These are phyloP conservation scores for Mycogone perniciosa DNA, from an alignment of 2,329 filamentous ascomycete species.

Conservation along the genomic window DNA sequence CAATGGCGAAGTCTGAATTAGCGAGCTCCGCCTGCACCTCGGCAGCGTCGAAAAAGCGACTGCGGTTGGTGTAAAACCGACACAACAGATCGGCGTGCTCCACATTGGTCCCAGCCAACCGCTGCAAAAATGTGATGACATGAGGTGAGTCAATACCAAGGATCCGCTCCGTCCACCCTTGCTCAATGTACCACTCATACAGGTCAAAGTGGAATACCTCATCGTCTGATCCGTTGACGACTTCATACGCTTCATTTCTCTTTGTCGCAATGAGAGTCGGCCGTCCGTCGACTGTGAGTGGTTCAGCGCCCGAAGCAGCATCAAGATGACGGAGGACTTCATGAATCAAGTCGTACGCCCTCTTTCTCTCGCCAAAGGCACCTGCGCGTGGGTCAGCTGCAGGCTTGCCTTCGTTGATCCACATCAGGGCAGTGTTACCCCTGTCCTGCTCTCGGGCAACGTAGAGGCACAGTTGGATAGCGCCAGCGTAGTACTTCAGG, in stretches of 20 bases:
- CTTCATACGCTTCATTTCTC: constrained; percentile 79
- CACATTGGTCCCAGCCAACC: constrained; percentile 64
- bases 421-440: constrained; percentile 75
- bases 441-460: constrained; percentile 83
- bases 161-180: constrained; percentile 79
- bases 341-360: constrained; percentile 84
- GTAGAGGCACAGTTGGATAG: constrained; percentile 77
- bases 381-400: constrained; percentile 60
- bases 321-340: constrained; percentile 75
- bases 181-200: constrained; percentile 94
- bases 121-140: constrained; percentile 78
- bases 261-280: constrained; percentile 70
- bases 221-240: constrained; percentile 82
- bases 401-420: constrained; percentile 79
- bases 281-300: constrained; percentile 71
- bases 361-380: constrained; percentile 64
- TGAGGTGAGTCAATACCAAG: constrained; percentile 79
- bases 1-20: constrained; percentile 70
- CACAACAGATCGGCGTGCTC: constrained; percentile 86
- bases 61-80: constrained; percentile 81
- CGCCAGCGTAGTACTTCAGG: constrained; percentile 87
- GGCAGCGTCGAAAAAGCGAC: constrained; percentile 79
- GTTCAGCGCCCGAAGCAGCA: constrained; percentile 57
- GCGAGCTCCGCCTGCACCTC: constrained; percentile 79
- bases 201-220: constrained; percentile 93